Base-by-base conservation (phyloP, 139 green algal genomes). In the Chlorella sp. region DNA sequence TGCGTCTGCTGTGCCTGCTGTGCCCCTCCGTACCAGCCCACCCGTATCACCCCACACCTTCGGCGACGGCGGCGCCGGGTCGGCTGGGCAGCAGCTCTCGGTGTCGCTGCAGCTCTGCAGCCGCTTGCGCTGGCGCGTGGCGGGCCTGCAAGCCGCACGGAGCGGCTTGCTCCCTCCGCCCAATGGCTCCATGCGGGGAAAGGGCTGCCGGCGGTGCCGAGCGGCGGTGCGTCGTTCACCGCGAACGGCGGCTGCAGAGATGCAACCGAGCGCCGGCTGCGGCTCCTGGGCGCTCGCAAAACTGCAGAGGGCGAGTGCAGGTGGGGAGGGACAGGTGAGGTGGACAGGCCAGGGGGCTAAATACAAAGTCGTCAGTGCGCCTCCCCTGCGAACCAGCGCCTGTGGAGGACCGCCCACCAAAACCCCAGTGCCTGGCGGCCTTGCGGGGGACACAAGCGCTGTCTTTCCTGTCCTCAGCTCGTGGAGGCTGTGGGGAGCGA, bases 181-280 rank as follows among this genome's bases (percentile, higher is more conserved):
- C 18, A 88, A 69, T n/a, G 69, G 32, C 69, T 88, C 85, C 85
- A 88, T 88, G 85, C 83, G 26, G 78, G 14, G 80, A 57, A 86
- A 77, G 83, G 83, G 83, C 64, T 60, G 64, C 64, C 83, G 71
- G 83, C 71, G 18, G 39, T 68, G 66, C 39, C 14, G 64, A 42
- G 37, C 79, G 34, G 71, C 75, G 81, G 39, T 37, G 64, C 66
- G 84, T 64, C 84, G 40, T 68, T 88, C 61, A 68, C 66, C 61
- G 84, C 84, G 81, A 68, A 39, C 84, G 84, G 84, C 84, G 84
- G 84, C 84, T 88, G 84, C 84, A 88, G 84, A 88, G 84, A 66
- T 81, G 84, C 84, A 88, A 37, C 84, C 68, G 84, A 42, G 39
- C 42, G 39, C 84, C 64, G 84, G 28, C 84, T 81, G 68, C 84